Evolutionary conservation across 192 early-diverging fungal species (phyloP).

Genomic region (Gorgonomyces haynaldii): DNA sequence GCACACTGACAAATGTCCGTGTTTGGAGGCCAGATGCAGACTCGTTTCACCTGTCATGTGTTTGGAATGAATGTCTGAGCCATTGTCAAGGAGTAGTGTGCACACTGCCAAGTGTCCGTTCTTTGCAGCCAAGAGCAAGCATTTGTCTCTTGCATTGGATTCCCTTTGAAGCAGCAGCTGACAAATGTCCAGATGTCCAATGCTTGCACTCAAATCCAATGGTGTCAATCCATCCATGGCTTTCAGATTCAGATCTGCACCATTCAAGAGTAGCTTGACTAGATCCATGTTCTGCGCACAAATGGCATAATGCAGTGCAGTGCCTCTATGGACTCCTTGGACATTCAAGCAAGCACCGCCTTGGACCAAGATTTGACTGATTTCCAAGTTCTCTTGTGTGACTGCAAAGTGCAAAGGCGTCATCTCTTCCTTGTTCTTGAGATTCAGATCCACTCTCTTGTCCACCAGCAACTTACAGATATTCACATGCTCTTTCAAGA

Average conservation of each 20-base stretch:
- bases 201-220: too few species aligned
- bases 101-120: constrained; percentile 48
- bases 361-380: constrained; percentile 49
- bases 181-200: too few species aligned
- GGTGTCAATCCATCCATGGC: background rate
- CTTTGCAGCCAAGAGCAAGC: constrained; percentile 66
- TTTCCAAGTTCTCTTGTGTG: constrained; percentile 43
- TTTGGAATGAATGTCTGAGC: constrained; percentile 47
- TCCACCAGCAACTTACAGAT: constrained; percentile 23
- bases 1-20: constrained; percentile 1
- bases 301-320: constrained; percentile 31
- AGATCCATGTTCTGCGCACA: background rate
- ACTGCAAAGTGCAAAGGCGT: constrained; percentile 27
- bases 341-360: constrained; percentile 46
- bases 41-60: constrained; percentile 59
- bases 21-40: background rate
- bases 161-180: too few species aligned
- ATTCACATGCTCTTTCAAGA: constrained; percentile 20
- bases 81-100: constrained; percentile 43
- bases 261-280: background rate
- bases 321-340: constrained; percentile 48
- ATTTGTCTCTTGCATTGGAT: too few species aligned
- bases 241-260: constrained; percentile 8
- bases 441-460: background rate
- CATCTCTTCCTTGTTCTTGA: background rate